Conservation (phyloP, 176 grass and related monocot species). For the Otatea glauca region DNA sequence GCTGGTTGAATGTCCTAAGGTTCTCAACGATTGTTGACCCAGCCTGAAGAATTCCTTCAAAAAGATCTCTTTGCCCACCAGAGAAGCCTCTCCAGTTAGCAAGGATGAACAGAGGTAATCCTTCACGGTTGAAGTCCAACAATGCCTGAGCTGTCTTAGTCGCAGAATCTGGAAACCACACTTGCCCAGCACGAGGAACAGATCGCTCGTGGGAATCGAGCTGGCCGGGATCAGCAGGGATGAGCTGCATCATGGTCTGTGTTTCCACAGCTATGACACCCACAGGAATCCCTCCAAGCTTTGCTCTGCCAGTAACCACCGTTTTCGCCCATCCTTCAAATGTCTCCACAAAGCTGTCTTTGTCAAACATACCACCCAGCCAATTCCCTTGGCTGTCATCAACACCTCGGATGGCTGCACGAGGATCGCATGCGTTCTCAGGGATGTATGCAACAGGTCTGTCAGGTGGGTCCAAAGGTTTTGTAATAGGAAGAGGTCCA, state of each 20-base stretch:
- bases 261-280: conserved; percentile 97
- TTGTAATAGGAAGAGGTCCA: conserved; percentile 86
- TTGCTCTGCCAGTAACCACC: conserved; percentile 93
- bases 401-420: conserved; percentile 80
- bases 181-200: conserved; percentile 88
- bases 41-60: conserved; percentile 99
- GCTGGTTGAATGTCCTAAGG: conserved; percentile 95
- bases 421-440: conserved; percentile 90
- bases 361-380: conserved; percentile 97
- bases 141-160: conserved; percentile 97
- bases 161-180: conserved; percentile 98
- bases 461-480: conserved; percentile 76
- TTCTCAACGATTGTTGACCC: conserved; percentile 97
- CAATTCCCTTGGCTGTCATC: conserved; percentile 74
- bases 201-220: conserved; percentile 82
- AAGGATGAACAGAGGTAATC: conserved; percentile 90
- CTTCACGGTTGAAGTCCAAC: conserved; percentile 92
- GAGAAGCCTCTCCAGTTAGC: conserved; percentile 99
- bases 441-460: conserved; percentile 81
- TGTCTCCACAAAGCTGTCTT: conserved; percentile 91
- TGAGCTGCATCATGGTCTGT: conserved; percentile 86
- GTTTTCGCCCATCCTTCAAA: conserved; percentile 99
- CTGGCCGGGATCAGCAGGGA: conserved; percentile 95
- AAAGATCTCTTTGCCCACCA: conserved; percentile 94
- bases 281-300: conserved; percentile 93